Conservation (phyloP, 352 stramenopile genomes). For the Phytophthora foliorum region DNA sequence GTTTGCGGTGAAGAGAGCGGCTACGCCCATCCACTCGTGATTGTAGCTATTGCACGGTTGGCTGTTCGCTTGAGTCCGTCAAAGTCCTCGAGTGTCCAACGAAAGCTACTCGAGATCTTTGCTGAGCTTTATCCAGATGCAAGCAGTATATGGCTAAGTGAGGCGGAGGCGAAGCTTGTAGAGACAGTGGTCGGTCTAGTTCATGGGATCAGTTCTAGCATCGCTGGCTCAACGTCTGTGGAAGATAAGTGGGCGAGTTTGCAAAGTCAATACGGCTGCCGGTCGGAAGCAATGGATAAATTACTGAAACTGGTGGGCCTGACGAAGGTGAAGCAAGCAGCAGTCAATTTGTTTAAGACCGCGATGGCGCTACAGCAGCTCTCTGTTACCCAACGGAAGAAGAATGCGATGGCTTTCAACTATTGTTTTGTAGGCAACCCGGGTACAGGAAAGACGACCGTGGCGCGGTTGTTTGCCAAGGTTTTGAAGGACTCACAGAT, state of each 20-base stretch:
- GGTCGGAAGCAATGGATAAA: constrained; percentile 83
- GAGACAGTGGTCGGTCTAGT: background rate
- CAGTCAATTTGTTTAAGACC: constrained; percentile 81
- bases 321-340: constrained; percentile 82
- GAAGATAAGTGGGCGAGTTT: constrained; percentile 73
- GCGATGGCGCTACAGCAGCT: constrained; percentile 70
- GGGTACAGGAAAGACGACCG: constrained; percentile 83
- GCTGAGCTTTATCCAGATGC: constrained; percentile 62
- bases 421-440: constrained; percentile 85
- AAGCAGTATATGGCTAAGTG: constrained; percentile 50
- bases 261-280: constrained; percentile 53
- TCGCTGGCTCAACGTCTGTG: constrained; percentile 15
- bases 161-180: constrained; percentile 35
- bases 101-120: constrained; percentile 62
- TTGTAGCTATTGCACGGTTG: constrained; percentile 63
- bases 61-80: constrained; percentile 31
- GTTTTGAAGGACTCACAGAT: constrained; percentile 85
- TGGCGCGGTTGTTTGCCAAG: constrained; percentile 83
- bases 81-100: constrained; percentile 26
- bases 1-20: constrained; percentile 11
- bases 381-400: constrained; percentile 63
- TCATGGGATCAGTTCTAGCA: background rate
- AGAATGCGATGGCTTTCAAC: constrained; percentile 76
- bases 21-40: constrained; percentile 60
- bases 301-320: constrained; percentile 87